phyloP scores from a whole-genome alignment of 2,329 filamentous ascomycete species.

The Cladosporium sp. region DNA sequence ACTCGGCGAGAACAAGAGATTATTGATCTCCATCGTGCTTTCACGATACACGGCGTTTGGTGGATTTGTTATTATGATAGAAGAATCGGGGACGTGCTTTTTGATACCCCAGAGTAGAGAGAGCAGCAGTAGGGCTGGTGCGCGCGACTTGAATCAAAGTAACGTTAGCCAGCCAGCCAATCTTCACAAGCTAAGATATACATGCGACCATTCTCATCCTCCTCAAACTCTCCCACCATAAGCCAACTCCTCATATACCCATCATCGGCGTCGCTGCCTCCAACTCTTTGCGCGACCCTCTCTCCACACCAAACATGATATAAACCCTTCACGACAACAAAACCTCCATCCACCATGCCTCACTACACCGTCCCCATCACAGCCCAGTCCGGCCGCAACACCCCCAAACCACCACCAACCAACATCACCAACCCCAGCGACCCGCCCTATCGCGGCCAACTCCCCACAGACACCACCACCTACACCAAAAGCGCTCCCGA shows the following conservation, averaged over 20 bases:
- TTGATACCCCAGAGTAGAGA: too few relatives aligned
- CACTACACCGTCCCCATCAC: conserved; percentile 31
- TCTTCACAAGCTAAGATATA: conserved; percentile 1
- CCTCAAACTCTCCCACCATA: too few relatives aligned
- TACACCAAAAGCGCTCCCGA: conserved; percentile 58
- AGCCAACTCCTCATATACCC: neutral
- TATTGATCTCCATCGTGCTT: too few relatives aligned
- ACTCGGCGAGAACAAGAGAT: too few relatives aligned
- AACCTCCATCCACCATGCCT: conserved; percentile 26
- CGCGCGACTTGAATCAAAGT: neutral
- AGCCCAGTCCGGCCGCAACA: conserved; percentile 30
- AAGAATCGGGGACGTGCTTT: too few relatives aligned
- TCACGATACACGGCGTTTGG: too few relatives aligned
- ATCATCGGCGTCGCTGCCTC: neutral
- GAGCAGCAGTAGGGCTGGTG: neutral
- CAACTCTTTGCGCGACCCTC: too few relatives aligned
- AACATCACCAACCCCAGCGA: conserved; percentile 52
- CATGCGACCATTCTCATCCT: neutral
- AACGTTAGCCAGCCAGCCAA: neutral
- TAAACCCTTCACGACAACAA: conserved; percentile 6
- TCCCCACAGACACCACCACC: conserved; percentile 58
- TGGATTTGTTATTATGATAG: too few relatives aligned
- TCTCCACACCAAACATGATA: conserved; percentile 7
- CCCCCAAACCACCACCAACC: conserved; percentile 49
- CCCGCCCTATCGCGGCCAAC: conserved; percentile 57